phyloP scores from a whole-genome alignment of 2,329 filamentous ascomycete genomes.

The Metarhizium robertsii region DNA sequence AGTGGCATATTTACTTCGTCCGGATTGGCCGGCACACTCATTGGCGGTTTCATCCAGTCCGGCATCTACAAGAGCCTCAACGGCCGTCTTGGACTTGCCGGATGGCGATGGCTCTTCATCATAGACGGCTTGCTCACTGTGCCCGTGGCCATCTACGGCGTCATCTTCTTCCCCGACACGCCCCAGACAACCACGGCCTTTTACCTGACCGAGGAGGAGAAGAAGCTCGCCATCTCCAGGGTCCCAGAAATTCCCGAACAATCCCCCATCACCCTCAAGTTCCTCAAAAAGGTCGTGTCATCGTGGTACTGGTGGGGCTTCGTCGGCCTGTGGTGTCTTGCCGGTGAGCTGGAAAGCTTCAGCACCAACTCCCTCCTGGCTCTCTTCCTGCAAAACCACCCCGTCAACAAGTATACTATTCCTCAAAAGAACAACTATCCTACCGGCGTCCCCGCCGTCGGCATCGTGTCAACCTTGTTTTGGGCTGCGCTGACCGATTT shows the following conservation, averaged over 20 bases:
- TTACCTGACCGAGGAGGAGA: constrained; percentile 35
- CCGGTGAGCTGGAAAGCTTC: constrained; percentile 63
- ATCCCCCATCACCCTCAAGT: constrained; percentile 36
- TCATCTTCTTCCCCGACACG: constrained; percentile 29
- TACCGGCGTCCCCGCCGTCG: constrained; percentile 45
- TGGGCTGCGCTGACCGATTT: constrained; percentile 62
- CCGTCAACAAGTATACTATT: constrained; percentile 31
- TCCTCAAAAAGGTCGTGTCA: constrained; percentile 44
- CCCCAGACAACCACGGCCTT: constrained; percentile 36
- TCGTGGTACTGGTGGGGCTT: constrained; percentile 61
- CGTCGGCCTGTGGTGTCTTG: constrained; percentile 58
- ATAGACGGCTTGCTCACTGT: constrained; percentile 49
- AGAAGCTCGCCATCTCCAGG: constrained; percentile 31
- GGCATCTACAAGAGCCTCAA: constrained; percentile 43
- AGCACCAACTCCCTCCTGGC: constrained; percentile 50
- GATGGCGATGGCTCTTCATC: constrained; percentile 65
- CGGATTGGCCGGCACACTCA: constrained; percentile 44
- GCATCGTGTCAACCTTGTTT: constrained; percentile 53
- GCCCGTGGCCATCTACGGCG: constrained; percentile 24
- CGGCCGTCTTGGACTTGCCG: constrained; percentile 43
- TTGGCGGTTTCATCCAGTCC: constrained; percentile 47
- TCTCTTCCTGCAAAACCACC: constrained; percentile 41
- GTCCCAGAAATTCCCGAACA: constrained; percentile 26
- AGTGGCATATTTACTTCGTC: constrained; percentile 54
- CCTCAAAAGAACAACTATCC: constrained; percentile 48